phyloP scores from a whole-genome alignment of 495 filamentous ascomycete genomes.

The Neurospora hispaniola region DNA sequence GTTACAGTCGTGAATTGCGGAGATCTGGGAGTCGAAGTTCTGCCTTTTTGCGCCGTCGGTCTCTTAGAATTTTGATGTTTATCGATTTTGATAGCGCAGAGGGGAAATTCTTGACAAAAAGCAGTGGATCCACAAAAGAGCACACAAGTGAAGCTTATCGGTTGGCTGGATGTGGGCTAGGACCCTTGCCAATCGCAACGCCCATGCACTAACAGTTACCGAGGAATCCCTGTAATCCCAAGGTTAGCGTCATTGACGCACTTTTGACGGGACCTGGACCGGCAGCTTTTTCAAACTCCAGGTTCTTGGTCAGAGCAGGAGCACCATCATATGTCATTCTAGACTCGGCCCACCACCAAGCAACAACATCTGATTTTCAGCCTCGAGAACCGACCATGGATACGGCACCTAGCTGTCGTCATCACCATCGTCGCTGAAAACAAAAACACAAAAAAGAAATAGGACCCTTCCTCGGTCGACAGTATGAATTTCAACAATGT shows the following conservation, averaged over 20 bases:
- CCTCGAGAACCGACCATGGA: neutral
- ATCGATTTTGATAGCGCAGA: neutral
- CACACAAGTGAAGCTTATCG: constrained; percentile 20
- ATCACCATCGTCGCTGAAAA: neutral
- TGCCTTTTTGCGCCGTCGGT: neutral
- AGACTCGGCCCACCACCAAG: neutral
- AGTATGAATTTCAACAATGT: constrained; percentile 35
- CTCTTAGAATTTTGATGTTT: neutral
- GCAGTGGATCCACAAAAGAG: constrained; percentile 14
- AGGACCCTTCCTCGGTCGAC: neutral
- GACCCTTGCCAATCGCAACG: constrained; percentile 3
- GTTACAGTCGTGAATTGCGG: neutral
- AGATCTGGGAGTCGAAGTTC: neutral
- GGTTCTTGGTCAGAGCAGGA: neutral
- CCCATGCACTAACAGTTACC: neutral
- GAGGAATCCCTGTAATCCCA: constrained; percentile 3
- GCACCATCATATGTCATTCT: neutral
- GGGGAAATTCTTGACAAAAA: constrained; percentile 22
- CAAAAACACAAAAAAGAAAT: neutral
- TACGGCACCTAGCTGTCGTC: neutral
- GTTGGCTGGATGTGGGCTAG: constrained; percentile 13
- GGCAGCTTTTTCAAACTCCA: neutral
- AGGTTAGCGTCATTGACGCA: constrained; percentile 14
- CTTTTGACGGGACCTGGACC: constrained; percentile 9
- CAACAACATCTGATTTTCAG: neutral